Base-by-base conservation (phyloP, 2,329 filamentous ascomycete species). In the Colletotrichum musae region DNA sequence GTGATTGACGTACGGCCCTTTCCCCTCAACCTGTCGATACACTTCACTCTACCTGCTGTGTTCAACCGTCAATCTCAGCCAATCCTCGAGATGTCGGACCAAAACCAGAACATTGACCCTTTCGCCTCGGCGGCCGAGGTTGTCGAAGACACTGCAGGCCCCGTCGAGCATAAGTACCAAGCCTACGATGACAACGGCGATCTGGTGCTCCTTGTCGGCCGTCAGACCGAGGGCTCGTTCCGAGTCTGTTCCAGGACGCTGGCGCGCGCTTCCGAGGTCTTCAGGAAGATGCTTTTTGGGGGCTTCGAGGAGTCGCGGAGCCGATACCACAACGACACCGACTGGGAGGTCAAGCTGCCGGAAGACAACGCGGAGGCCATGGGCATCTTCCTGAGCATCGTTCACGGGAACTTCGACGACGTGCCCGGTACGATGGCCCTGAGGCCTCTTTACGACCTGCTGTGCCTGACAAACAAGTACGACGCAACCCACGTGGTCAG, bases 401-500 rank as follows among this genome's bases (percentile, higher is more conserved):
- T 74, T 5, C 79, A 81, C 56, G 73, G 72, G 15, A 64, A 74
- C 2, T 74, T 80, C 15, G 64, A 76, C 3, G 70, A 67, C 1
- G 74, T 80, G 0, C 77, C 76, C 0, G 66, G 36, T 2, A 60
- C 36, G 4, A 36, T 79, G 5, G 53, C 71, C 2, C 59, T 77
- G 5, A 70, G 73, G 2, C 65, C 74, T 1, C 63, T 80, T 2
- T 80, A 75, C 67, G 61, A 75, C 0, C 61, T 79, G 4, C 73
- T 77, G 0, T 72, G 76, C 0, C 39, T 79, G 16, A 76, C 76
- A 1, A 71, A 80, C 39, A 79, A 79, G 51, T 79, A 79, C 69
- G 74, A 77, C 58, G 68, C 76, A 12, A 76, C 76, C 16, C 16
- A 48, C 16, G 7, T 48, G 45, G 45, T 48, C 13, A 21, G 47